Evolutionary conservation across 2,329 filamentous ascomycete genomes (phyloP).

Genomic region (Hirsutella thompsonii): DNA sequence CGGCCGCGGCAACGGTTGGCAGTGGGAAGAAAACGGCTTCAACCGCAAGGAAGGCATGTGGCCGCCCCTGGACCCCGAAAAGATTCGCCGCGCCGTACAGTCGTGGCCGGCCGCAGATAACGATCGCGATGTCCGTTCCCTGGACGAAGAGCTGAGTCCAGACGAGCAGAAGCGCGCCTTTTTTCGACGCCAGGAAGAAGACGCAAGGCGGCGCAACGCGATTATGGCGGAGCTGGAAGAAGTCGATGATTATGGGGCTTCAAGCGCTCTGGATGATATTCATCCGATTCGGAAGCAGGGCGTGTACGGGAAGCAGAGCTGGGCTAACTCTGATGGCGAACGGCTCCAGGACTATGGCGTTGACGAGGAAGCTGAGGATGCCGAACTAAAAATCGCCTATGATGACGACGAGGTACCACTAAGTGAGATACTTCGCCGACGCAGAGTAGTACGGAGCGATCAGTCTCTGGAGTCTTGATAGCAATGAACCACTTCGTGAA

Average conservation of each 20-base stretch:
- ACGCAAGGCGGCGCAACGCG: constrained; percentile 25
- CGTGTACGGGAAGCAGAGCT: constrained; percentile 35
- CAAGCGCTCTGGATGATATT: constrained; percentile 45
- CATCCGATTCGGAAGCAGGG: too few relatives aligned
- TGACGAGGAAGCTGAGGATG: constrained; percentile 55
- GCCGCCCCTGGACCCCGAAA: constrained; percentile 53
- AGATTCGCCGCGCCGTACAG: constrained; percentile 29
- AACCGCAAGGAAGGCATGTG: constrained; percentile 50
- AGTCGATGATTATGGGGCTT: constrained; percentile 40
- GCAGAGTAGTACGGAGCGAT: constrained; percentile 26
- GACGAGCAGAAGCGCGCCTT: constrained; percentile 38
- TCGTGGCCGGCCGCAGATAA: constrained; percentile 25
- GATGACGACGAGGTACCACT: constrained; percentile 53
- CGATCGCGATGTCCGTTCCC: constrained; percentile 19
- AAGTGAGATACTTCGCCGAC: constrained; percentile 49
- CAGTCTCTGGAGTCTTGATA: constrained; percentile 14
- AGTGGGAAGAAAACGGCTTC: constrained; percentile 65
- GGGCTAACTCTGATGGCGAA: constrained; percentile 68
- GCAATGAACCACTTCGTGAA: background rate
- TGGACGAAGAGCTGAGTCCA: constrained; percentile 21
- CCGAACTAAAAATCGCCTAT: constrained; percentile 8
- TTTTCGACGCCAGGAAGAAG: constrained; percentile 32
- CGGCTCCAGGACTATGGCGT: constrained; percentile 65
- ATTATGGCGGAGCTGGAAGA: constrained; percentile 39
- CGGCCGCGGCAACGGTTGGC: constrained; percentile 35